These are phyloP conservation scores for Waitea zeae DNA, from an alignment of 1,284 basidiomycete genomes.

Conservation along the genomic window DNA sequence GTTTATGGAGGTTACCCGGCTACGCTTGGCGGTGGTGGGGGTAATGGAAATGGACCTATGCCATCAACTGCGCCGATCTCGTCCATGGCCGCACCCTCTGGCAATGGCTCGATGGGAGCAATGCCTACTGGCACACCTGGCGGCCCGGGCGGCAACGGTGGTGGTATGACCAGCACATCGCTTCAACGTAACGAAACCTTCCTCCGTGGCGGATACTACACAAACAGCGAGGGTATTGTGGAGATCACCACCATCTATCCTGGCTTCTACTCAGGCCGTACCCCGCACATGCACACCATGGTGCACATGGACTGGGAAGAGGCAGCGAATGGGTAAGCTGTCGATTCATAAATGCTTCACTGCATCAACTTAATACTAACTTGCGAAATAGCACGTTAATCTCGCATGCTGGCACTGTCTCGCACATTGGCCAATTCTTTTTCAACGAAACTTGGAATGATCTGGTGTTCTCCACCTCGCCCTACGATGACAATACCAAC, in stretches of 20 bases:
- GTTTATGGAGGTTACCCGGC: constrained; percentile 23
- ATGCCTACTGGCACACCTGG: no score
- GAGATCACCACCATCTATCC: constrained; percentile 71
- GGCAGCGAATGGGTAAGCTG: constrained; percentile 15
- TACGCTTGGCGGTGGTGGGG: constrained; percentile 4
- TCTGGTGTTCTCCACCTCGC: constrained; percentile 12
- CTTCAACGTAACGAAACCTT: constrained; percentile 36
- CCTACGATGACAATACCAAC: constrained; percentile 13
- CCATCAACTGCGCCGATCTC: no score
- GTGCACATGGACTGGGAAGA: constrained; percentile 22
- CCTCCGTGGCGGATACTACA: constrained; percentile 50
- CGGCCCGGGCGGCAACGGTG: no score
- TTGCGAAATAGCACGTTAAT: constrained; percentile 15
- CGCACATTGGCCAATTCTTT: constrained; percentile 49
- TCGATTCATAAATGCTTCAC: constrained; percentile 11
- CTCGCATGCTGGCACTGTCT: constrained; percentile 23
- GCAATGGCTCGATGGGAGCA: no score
- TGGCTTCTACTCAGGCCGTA: constrained; percentile 40
- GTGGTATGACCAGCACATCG: constrained; percentile 7
- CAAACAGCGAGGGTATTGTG: constrained; percentile 46
- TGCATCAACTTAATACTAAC: no score
- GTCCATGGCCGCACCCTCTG: no score
- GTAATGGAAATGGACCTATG: constrained; percentile 1
- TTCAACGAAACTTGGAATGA: constrained; percentile 42
- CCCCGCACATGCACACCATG: constrained; percentile 34